Evolutionary conservation across 352 stramenopile species (phyloP), one percentile per base, ranked within the genome.

Genomic region (Globisporangium orthogonon): DNA sequence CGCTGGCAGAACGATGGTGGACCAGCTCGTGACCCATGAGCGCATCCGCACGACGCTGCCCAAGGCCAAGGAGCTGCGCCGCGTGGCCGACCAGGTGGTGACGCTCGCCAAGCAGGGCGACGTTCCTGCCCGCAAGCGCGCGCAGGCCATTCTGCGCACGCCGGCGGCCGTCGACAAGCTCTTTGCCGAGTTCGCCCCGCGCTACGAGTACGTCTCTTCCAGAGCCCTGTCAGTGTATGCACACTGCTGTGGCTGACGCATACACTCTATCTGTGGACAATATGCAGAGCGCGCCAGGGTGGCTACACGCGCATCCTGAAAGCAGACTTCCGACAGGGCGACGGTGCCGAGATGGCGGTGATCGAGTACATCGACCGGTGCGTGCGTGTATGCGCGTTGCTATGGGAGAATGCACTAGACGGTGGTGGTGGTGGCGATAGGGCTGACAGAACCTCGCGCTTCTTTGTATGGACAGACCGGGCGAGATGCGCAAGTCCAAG

Each of bases 331-430:
- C 86, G 96, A 52, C 78, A 78, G 58, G 95, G 95, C 52, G 96
- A 99, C 67, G 95, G 95, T 56, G 95, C 96, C 56, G 91, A 98
- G 54, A 99, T 99, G 96, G 93, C 94, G 14, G 68, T 98, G 23
- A 98, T 99, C 74, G 96, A 99, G 85, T 99, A 98, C 79, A 89
- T 99, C 23, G 96, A 98, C 66, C 83, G 87, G 86, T 94, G 67
- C 46, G 71, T 23, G 23, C 23, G 23, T 23, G 23, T 23, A 23
- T 23, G 23, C 23, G 23, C 23, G 5, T 47, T 55, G 7, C 3
- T 54, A 9, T 9, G 6, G 33, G 33, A 37, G 33, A 37, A 9
- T 11, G 33, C 33, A 37, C 10, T 11, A 11, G 2, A 37, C 6
- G 10, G 4, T 17, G 37, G 4, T 10, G 17, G 37, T 17, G 37